Evolutionary conservation across 73 alveolate genomes (phyloP), one percentile per base, ranked within the genome.

Genomic region (Uronychia setigera): DNA sequence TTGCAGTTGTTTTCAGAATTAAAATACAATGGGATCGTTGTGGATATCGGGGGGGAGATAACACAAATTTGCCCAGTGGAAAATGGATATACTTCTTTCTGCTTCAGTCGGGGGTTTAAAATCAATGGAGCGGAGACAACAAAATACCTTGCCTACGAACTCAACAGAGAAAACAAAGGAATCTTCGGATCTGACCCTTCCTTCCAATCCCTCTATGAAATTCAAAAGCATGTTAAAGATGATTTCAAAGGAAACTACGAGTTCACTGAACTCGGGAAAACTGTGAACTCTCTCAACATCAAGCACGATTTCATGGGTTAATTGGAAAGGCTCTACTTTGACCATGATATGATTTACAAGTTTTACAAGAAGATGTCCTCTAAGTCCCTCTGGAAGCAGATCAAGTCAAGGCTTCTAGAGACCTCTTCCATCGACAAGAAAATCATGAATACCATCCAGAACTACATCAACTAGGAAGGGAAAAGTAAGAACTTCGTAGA

Each of bases 11-110:
- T 83, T 58, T 80, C 91, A 28, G 84, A 74, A 5, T 34, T 32
- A 1, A 74, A 76, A 32, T 83, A 83, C 80, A 60, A 58, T 30
- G 91, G 91, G 11, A 33, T 83, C 13, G 91, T 83, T 1, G 85
- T 83, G 60, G 91, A 83, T 59, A 29, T 83, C 28, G 91, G 91
- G 46, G 91, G 84, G 26, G 85, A 83, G n/a, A 32, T 74, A 80
- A 83, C 91, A 29, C 74, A 83, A 35, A 83, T 83, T 11, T 76
- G 80, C 9, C 91, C 91, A 33, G 91, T 83, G n/a, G 85, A 83
- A 32, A 76, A 83, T 33, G 91, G 91, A 28, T 83, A 83, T 76
- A 83, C 91, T 26, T 83, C 91, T 26, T 13, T 31, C 31, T 30
- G 60, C 13, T 32, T 58, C 34, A 19, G 84, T 1, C 13, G 33